Evolutionary conservation across 192 early-diverging fungal species (phyloP).

Genomic region (Coemansia sp.): DNA sequence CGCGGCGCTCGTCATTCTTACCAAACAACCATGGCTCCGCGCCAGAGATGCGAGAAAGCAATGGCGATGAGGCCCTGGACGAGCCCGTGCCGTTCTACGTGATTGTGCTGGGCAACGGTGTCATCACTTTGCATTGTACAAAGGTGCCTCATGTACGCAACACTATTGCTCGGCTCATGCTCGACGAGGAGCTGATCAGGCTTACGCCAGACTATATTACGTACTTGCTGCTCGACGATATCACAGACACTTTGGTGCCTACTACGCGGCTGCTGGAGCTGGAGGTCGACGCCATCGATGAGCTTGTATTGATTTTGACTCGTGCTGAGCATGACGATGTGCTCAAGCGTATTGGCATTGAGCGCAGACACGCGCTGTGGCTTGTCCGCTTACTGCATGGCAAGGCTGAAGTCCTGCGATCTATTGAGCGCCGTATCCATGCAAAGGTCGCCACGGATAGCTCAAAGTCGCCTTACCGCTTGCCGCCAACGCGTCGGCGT

Average conservation of each 20-base stretch:
- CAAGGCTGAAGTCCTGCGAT: conserved; percentile 75
- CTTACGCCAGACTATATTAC: conserved; percentile 56
- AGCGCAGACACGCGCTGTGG: conserved; percentile 68
- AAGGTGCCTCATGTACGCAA: conserved; percentile 57
- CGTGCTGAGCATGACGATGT: conserved; percentile 83
- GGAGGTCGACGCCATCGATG: conserved; percentile 95
- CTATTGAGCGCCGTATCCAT: conserved; percentile 66
- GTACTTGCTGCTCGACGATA: conserved; percentile 93
- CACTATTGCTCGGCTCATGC: conserved; percentile 55
- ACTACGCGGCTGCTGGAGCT: conserved; percentile 85
- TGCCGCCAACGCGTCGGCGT: conserved; percentile 11
- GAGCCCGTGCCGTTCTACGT: conserved; percentile 51
- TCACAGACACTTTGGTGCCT: conserved; percentile 90
- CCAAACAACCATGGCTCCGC: background rate
- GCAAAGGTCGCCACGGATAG: conserved; percentile 24
- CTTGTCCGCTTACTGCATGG: conserved; percentile 68
- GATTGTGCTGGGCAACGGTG: conserved; percentile 40
- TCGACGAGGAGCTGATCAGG: conserved; percentile 9
- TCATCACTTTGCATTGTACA: conserved; percentile 54
- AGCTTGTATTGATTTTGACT: conserved; percentile 88
- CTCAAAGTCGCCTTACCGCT: conserved; percentile 15
- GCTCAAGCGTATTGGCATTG: conserved; percentile 75
- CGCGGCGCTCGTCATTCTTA: background rate
- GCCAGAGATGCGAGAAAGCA: background rate
- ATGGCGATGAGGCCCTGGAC: conserved; percentile 32